Evolutionary conservation across 495 filamentous ascomycete species (phyloP), one percentile per base, ranked within the genome.

Genomic region (Lentithecium fluviatile): DNA sequence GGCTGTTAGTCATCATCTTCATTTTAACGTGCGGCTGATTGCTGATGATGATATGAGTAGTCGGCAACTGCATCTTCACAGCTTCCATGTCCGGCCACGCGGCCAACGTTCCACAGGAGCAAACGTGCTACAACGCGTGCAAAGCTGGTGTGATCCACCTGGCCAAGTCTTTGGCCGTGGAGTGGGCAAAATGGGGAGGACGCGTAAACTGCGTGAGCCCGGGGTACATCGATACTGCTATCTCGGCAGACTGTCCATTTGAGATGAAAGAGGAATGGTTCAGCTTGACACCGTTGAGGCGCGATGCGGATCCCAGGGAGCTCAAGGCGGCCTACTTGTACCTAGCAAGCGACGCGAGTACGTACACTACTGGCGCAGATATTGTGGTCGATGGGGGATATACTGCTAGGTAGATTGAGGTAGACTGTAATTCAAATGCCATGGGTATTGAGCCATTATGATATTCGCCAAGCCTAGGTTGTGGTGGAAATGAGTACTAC

Each of bases 311-410:
- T n/a, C 91, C 0, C 86, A 85, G 78, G 77, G 79, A 21, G 79
- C 89, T 19, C 80, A 94, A 50, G 91, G 90, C 13, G 76, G 71
- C 40, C 83, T 88, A 12, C 84, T 90, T 65, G 91, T 91, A 65
- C 75, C 76, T 96, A 51, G 84, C 85, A 1, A 89, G 87, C 38
- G 85, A 89, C 60, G 85, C 87, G 3, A 84, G 81, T 20, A 74
- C 77, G 19, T 96, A 89, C 75, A 87, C 92, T 78, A 95, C 89
- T 23, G 91, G 90, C 20, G 76, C 82, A 56, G 86, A 94, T 75
- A 79, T 91, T 65, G 79, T 88, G 60, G 86, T 87, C 51, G 87
- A 91, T 72, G 88, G 69, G 19, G 36, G 36, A 15, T 38, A 38
- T 38, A 38, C 36, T n/a, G n/a, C n/a, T n/a, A n/a, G n/a, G n/a